Evolutionary conservation across 1,284 basidiomycete genomes (phyloP).

Genomic region (Kwoniella shivajii): DNA sequence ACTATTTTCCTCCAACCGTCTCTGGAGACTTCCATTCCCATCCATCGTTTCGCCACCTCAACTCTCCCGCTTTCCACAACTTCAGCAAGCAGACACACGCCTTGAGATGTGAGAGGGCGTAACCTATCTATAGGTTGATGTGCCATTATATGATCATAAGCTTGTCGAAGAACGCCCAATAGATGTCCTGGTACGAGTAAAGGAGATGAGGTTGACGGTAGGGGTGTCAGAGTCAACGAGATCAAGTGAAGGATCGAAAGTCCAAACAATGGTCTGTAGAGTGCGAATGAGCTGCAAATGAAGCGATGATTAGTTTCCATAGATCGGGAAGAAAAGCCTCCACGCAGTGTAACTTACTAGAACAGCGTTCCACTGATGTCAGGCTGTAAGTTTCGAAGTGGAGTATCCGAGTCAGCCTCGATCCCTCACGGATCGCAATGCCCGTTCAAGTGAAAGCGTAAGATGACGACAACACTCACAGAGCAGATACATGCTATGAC

Average conservation of each 20-base stretch:
- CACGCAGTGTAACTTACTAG: conserved; percentile 34
- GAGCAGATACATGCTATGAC: conserved; percentile 46
- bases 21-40: conserved; percentile 17
- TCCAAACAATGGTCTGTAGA: conserved; percentile 47
- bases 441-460: too few relatives aligned
- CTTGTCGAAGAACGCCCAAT: conserved; percentile 38
- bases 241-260: conserved; percentile 45
- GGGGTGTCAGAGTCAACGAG: conserved; percentile 22
- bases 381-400: too few relatives aligned
- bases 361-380: conserved; percentile 50
- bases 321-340: neutral
- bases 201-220: conserved; percentile 30
- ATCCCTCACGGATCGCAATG: too few relatives aligned
- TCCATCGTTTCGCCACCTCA: conserved; percentile 16
- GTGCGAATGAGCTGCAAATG: conserved; percentile 38
- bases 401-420: too few relatives aligned
- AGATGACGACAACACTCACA: conserved; percentile 25
- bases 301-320: neutral
- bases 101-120: too few relatives aligned
- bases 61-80: conserved; percentile 27
- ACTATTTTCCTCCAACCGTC: conserved; percentile 20
- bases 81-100: conserved; percentile 28
- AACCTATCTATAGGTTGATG: conserved; percentile 33
- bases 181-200: conserved; percentile 34
- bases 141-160: conserved; percentile 38